Percentiles rank a stretch among this genome's conserved stretches.
phyloP scores from a whole-genome alignment of 306 rosid genomes.

The Cucurbita maxima region DNA sequence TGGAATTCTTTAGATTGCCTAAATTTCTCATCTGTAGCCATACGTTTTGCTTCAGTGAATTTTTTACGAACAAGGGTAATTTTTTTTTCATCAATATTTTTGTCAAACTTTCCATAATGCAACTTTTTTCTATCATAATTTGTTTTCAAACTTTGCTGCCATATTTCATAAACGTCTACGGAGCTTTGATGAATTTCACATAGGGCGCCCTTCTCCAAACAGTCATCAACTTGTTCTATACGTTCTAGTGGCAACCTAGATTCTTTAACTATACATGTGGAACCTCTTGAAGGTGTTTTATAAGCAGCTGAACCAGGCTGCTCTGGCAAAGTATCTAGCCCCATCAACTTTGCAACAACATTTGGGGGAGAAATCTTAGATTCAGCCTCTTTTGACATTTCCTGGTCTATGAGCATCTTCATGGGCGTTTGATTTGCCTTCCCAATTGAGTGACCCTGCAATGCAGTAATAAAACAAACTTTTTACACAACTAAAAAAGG shows the following conservation, averaged over 20 bases:
- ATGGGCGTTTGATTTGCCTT: constrained; percentile 41
- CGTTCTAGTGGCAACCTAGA: constrained; percentile 30
- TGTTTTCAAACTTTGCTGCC: constrained; percentile 52
- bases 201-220: constrained; percentile 30
- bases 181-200: constrained; percentile 34
- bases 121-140: constrained; percentile 37
- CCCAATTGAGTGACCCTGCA: constrained; percentile 40
- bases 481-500: constrained; percentile 10
- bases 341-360: constrained; percentile 91
- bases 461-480: constrained; percentile 38
- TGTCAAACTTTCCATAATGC: constrained; percentile 42
- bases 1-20: constrained; percentile 60
- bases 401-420: constrained; percentile 67
- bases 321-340: constrained; percentile 64
- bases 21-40: constrained; percentile 50
- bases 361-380: constrained; percentile 50
- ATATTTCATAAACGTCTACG: constrained; percentile 47
- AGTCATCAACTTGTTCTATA: constrained; percentile 35
- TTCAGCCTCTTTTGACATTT: constrained; percentile 60
- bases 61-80: constrained; percentile 68
- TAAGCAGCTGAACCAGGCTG: constrained; percentile 36
- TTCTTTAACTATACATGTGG: constrained; percentile 26
- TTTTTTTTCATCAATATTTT: constrained; percentile 30
- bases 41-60: constrained; percentile 50
- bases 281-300: constrained; percentile 35